Conservation (phyloP, 2,329 filamentous ascomycete species). For the Xylaria sp. region DNA sequence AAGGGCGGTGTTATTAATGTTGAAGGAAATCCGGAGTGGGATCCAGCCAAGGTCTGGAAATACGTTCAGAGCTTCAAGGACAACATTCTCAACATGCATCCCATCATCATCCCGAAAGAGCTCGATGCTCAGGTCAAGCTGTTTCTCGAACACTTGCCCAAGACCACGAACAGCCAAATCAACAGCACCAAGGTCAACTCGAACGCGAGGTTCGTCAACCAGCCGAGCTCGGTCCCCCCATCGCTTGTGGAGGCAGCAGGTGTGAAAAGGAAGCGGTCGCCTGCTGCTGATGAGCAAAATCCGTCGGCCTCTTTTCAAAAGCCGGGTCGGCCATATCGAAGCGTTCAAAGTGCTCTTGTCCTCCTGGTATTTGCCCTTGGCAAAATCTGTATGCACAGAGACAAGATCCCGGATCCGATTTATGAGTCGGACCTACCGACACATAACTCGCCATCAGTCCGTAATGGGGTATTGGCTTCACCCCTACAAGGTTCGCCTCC, state of each 20-base stretch:
- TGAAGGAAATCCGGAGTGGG: conserved; percentile 59
- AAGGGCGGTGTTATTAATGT: conserved; percentile 44
- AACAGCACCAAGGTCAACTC: conserved; percentile 25
- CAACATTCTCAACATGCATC: conserved; percentile 68
- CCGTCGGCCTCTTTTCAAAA: conserved; percentile 41
- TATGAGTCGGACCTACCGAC: conserved; percentile 46
- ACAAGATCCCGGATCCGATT: conserved; percentile 61
- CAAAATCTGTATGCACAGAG: conserved; percentile 69
- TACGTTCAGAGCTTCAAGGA: conserved; percentile 62
- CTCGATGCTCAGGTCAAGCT: conserved; percentile 56
- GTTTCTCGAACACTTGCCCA: conserved; percentile 54
- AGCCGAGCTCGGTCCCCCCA: conserved; percentile 28
- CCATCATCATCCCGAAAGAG: conserved; percentile 58
- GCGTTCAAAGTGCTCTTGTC: conserved; percentile 79
- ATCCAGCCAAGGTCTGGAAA: conserved; percentile 50
- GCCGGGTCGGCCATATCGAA: conserved; percentile 60
- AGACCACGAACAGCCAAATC: conserved; percentile 26
- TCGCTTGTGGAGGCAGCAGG: conserved; percentile 34
- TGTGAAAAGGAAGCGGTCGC: conserved; percentile 60
- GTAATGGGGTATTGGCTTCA: conserved; percentile 56
- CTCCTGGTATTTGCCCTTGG: conserved; percentile 84
- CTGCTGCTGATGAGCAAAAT: conserved; percentile 38
- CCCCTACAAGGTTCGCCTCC: conserved; percentile 61
- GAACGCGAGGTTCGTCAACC: conserved; percentile 38
- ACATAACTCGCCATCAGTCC: conserved; percentile 45